Evolutionary conservation across 345 rosid species (phyloP).

Genomic region (Arabidopsis arenosa): DNA sequence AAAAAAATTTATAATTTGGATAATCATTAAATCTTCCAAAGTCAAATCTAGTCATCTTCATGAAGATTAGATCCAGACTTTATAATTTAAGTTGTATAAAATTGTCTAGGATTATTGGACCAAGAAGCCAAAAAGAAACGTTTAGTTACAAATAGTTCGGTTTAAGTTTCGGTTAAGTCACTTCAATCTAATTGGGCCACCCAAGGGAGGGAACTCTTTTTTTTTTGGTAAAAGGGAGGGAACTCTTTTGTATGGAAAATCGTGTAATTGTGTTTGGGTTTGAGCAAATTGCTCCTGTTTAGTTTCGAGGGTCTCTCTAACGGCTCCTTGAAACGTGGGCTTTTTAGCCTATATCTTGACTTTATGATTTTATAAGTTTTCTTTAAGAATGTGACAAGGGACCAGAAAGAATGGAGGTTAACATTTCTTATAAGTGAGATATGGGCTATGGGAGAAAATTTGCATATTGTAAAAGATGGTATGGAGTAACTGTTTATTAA

Average conservation of each 20-base stretch:
- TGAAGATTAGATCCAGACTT: too few species aligned
- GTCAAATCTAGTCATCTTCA: too few species aligned
- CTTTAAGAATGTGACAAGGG: neutral
- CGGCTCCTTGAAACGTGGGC: constrained; percentile 18
- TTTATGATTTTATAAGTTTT: neutral
- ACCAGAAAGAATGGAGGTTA: constrained; percentile 13
- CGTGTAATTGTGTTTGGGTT: constrained; percentile 1
- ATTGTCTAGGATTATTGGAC: too few species aligned
- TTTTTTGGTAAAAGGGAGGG: too few species aligned
- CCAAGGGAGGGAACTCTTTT: neutral
- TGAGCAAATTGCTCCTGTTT: neutral
- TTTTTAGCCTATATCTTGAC: neutral
- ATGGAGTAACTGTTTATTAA: neutral
- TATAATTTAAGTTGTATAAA: too few species aligned
- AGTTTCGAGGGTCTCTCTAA: constrained; percentile 16
- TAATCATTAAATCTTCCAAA: neutral
- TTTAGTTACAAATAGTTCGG: neutral
- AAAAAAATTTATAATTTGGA: neutral
- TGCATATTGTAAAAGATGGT: neutral
- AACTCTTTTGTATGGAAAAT: constrained; percentile 10
- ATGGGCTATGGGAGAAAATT: neutral
- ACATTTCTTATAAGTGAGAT: constrained; percentile 12
- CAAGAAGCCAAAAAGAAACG: neutral
- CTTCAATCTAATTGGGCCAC: neutral
- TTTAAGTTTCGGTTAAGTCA: neutral